Base-by-base conservation (phyloP, 441 rosid genomes). In the Syzygium syzygioides region DNA sequence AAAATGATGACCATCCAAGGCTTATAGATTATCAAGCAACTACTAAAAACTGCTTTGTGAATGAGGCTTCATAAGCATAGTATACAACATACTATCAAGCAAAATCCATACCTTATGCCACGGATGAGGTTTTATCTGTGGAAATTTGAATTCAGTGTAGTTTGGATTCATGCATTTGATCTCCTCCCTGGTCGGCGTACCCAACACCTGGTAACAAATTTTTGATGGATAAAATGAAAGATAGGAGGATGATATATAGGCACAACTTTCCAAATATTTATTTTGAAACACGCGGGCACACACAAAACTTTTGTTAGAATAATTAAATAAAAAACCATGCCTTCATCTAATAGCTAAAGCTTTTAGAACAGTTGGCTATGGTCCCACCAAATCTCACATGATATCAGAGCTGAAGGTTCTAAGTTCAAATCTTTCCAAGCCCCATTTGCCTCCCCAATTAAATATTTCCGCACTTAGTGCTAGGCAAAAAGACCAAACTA, bases 151-250 rank as follows among this genome's bases (percentile, higher is more conserved):
- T 90, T 97, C 99, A 1, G 99, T 98, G 89, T 98, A 97, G 93
- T 97, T 97, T 45, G 99, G 99, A 92, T 98, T 98, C 99, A 98
- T 98, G 95, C 99, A 98, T 93, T 98, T 98, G 89, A 98, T 98
- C 96, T 98, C 99, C 93, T 98, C 99, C 89, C 99, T 93, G 85
- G 99, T 97, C 86, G 99, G 99, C 86, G 99, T 98, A 89, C 99
- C 99, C 95, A 98, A 91, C 88, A 97, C 99, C 99, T 98, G 95
- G 86, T 91, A 55, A 89, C 56, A 54, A 80, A 20, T 37, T 34
- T 55, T 89, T 52, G 41, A 55, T 56, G 20, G 80, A 79, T 55
- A 37, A 64, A 86, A 79, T 53, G 79, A 18, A 54, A 79, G 23
- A 55, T 79, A 37, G 55, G 56, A 88, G 57, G 84, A 56, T 88